Conservation (phyloP, 2,329 filamentous ascomycete species). For the Ceratocystis lukuohia region DNA sequence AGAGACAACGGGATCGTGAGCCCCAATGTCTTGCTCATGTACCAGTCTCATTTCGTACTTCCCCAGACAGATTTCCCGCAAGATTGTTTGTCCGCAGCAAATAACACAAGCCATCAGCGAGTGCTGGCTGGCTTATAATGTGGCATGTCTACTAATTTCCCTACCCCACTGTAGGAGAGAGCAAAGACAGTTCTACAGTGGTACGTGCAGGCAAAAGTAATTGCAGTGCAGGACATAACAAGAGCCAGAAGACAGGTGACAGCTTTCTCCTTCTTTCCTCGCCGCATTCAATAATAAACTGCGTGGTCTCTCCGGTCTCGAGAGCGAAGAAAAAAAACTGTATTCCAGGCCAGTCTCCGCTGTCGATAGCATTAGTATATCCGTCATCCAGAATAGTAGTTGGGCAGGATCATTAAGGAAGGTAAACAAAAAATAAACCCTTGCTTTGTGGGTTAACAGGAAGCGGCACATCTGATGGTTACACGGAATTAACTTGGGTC, state of each 20-base stretch:
- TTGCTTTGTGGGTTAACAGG: not conserved
- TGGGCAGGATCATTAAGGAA: not conserved
- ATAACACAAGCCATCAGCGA: no score
- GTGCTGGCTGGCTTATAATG: no score
- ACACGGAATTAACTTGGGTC: not conserved
- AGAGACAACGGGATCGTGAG: not conserved
- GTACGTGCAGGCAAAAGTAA: not conserved
- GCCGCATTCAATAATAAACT: no score
- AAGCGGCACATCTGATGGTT: constrained; percentile 5
- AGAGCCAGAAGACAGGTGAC: no score
- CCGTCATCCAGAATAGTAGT: not conserved
- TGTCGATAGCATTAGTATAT: not conserved
- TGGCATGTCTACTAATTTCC: no score
- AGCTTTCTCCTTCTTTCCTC: no score
- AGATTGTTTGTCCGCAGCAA: not conserved
- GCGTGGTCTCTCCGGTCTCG: no score
- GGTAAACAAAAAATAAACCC: not conserved
- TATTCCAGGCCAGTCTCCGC: not conserved
- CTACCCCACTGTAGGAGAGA: no score
- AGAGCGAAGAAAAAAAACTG: no score
- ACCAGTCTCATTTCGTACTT: not conserved
- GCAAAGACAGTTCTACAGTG: not conserved
- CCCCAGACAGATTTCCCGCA: not conserved
- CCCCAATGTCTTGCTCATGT: not conserved
- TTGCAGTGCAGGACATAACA: not conserved